Percentiles rank a stretch among this genome's conserved stretches.
phyloP scores from a whole-genome alignment of 371 early-diverging fungal genomes.

The Catenaria anguillulae region DNA sequence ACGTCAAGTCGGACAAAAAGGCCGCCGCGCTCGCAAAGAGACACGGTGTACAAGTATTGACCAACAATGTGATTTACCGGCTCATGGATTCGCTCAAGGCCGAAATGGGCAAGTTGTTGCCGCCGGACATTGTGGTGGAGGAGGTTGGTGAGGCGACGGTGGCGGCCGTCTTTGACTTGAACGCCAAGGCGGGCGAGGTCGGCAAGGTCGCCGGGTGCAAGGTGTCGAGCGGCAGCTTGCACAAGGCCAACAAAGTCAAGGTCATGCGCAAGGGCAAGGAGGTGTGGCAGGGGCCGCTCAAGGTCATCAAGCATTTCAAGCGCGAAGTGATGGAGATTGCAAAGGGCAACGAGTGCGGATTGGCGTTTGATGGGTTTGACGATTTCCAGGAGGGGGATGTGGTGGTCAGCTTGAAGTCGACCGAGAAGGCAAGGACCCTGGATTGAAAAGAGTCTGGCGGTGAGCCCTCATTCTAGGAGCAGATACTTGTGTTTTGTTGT shows the following conservation, averaged over 20 bases:
- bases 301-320: constrained; percentile 21
- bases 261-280: constrained; percentile 48
- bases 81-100: constrained; percentile 74
- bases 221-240: constrained; percentile 56
- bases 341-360: constrained; percentile 13
- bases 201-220: constrained; percentile 74
- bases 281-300: constrained; percentile 50
- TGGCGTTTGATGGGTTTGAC: neutral
- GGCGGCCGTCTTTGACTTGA: constrained; percentile 61
- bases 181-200: constrained; percentile 45
- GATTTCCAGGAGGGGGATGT: constrained; percentile 10
- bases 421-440: too few relatives aligned
- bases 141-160: constrained; percentile 80
- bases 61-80: constrained; percentile 73
- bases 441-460: too few relatives aligned
- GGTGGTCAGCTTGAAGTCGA: neutral
- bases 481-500: too few relatives aligned
- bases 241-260: constrained; percentile 37
- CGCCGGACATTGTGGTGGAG: constrained; percentile 54
- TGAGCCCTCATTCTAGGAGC: too few relatives aligned
- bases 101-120: constrained; percentile 55
- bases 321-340: constrained; percentile 7
- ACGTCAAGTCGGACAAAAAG: constrained; percentile 64
- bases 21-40: constrained; percentile 43
- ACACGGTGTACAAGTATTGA: constrained; percentile 44